Evolutionary conservation across 2,329 filamentous ascomycete genomes (phyloP).

Genomic region (Pyrenophora teres): DNA sequence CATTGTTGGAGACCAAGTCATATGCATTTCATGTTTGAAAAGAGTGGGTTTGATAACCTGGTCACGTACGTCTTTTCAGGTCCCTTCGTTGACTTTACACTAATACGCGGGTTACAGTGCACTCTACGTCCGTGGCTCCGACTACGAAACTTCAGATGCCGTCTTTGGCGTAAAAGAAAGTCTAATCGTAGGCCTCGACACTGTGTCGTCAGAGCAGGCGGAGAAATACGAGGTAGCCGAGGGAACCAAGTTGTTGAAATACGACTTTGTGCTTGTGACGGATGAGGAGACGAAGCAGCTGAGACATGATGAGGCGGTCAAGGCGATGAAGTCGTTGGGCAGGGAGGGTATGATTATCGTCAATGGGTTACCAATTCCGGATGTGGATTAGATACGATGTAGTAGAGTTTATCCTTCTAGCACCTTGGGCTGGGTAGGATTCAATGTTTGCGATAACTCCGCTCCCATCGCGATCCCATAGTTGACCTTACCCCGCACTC

Average conservation of each 20-base stretch:
- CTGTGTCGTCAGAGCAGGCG: conserved; percentile 34
- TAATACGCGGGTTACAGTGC: conserved; percentile 56
- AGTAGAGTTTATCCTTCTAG: too few relatives aligned
- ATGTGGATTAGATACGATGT: conserved; percentile 56
- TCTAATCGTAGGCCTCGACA: conserved; percentile 54
- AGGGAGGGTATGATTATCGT: conserved; percentile 70
- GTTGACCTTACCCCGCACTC: too few relatives aligned
- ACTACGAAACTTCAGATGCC: conserved; percentile 81
- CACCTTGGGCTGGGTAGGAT: too few relatives aligned
- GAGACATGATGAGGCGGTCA: conserved; percentile 67
- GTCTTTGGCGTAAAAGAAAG: conserved; percentile 88
- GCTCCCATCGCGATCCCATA: too few relatives aligned
- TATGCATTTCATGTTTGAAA: conserved; percentile 68
- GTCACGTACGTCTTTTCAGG: conserved; percentile 82
- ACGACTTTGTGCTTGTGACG: conserved; percentile 79
- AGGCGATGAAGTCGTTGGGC: conserved; percentile 70
- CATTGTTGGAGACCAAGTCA: conserved; percentile 47
- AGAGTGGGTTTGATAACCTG: conserved; percentile 64
- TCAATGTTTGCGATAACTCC: too few relatives aligned
- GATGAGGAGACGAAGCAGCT: conserved; percentile 70
- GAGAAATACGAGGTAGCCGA: conserved; percentile 62
- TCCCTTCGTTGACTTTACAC: too few relatives aligned
- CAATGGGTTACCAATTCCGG: conserved; percentile 76
- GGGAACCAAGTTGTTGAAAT: conserved; percentile 66
- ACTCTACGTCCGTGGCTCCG: conserved; percentile 76